Evolutionary conservation across 2,329 filamentous ascomycete species (phyloP), one percentile per base, ranked within the genome.

Genomic region (Colletotrichum lentis): DNA sequence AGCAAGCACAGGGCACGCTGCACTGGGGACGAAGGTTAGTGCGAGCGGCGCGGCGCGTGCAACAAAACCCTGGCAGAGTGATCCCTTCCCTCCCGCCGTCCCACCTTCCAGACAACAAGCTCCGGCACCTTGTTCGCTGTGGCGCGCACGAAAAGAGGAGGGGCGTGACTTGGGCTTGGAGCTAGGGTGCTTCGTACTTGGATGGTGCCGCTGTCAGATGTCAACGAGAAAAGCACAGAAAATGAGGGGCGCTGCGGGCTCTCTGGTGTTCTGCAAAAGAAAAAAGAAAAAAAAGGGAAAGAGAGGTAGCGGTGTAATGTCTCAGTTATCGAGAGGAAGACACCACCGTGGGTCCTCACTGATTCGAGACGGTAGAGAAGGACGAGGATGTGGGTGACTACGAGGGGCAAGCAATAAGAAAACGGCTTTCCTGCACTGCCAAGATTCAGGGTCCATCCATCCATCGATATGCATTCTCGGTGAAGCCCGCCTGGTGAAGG

Each of bases 151-250:
- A 31, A 43, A 35, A 14, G 24, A 43, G 49, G 41, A n/a, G 22
- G 31, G 37, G 50, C 50, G 50, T 69, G 62, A 69, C 66, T 56
- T 66, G 53, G 60, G 11, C 64, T 60, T 64, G 11, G 53, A 47
- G 44, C 64, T 64, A 56, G 44, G 50, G 31, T 37, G 47, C 41
- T 31, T 43, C 35, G 37, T 53, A 39, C 39, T 44, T 57, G 16
- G 22, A 60, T 65, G 56, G 64, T 66, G 62, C 56, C 56, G 66
- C 66, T 69, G 62, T 69, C 66, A 69, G 66, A 69, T 66, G 66
- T 61, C 44, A 61, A 16, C 43, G 39, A 46, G 35, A 18, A 41
- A 35, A 59, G 31, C 56, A 37, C n/a, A 49, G 31, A n/a, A 65
- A 35, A 49, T 31, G 47, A 18, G 55, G 50, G 37, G 54, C 47